Conservation (phyloP, 1,284 basidiomycete species). For the Papiliotrema laurentii region DNA sequence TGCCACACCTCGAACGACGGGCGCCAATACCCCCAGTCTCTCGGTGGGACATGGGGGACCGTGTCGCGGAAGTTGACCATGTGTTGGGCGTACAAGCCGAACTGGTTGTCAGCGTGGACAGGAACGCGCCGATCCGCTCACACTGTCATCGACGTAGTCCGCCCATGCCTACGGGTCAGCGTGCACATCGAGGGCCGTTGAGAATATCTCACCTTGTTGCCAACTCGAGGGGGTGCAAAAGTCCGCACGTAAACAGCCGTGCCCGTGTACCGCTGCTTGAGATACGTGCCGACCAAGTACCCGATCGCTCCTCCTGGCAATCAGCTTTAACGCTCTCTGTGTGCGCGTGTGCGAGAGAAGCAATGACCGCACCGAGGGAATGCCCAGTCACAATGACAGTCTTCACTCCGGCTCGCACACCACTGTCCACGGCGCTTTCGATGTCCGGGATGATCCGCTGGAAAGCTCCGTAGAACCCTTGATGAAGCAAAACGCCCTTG, state of each 20-base stretch:
- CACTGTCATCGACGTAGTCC: constrained; percentile 18
- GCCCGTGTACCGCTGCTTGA: constrained; percentile 10
- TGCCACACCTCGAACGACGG: constrained; percentile 23
- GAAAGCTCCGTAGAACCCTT: constrained; percentile 24
- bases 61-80: constrained; percentile 23
- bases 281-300: constrained; percentile 14
- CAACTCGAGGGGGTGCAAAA: constrained; percentile 23
- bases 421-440: constrained; percentile 3
- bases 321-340: neutral
- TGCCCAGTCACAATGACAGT: constrained; percentile 25
- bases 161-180: constrained; percentile 16
- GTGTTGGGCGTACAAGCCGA: constrained; percentile 12
- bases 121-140: constrained; percentile 1
- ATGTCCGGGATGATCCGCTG: constrained; percentile 10
- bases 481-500: constrained; percentile 12
- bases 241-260: constrained; percentile 9
- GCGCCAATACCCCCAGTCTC: constrained; percentile 15
- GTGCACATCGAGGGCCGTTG: neutral
- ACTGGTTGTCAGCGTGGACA: constrained; percentile 3
- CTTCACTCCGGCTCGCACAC: constrained; percentile 2
- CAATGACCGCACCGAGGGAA: constrained; percentile 15
- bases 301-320: constrained; percentile 16
- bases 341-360: neutral
- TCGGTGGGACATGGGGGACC: constrained; percentile 26
- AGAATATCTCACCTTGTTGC: constrained; percentile 11